phyloP scores from a whole-genome alignment of 352 stramenopile genomes.

The Phytophthora sansomeana region DNA sequence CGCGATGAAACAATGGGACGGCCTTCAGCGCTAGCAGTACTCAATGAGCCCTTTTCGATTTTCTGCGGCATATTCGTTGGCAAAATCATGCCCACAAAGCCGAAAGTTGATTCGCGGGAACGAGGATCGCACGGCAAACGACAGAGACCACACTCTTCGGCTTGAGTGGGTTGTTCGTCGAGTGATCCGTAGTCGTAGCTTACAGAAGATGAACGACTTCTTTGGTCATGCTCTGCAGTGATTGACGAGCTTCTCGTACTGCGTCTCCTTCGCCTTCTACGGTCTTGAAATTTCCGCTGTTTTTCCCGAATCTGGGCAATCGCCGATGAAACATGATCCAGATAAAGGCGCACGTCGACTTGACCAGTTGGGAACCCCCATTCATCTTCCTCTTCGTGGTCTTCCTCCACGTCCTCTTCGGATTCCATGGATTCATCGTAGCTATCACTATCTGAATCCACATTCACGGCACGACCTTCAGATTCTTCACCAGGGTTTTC shows the following conservation, averaged over 20 bases:
- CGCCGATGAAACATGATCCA: conserved; percentile 71
- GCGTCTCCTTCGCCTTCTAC: conserved; percentile 46
- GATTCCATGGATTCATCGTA: conserved; percentile 42
- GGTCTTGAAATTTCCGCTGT: conserved; percentile 41
- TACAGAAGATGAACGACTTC: conserved; percentile 26
- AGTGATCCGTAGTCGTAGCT: conserved; percentile 27
- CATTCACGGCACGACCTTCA: conserved; percentile 4
- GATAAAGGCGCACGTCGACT: conserved; percentile 69
- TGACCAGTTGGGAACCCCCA: conserved; percentile 85
- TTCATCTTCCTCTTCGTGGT: conserved; percentile 77
- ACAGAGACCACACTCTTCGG: conserved; percentile 71
- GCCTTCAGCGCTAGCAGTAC: conserved; percentile 6
- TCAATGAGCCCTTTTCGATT: conserved; percentile 29
- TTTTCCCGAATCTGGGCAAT: conserved; percentile 64
- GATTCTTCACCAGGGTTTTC: conserved; percentile 12
- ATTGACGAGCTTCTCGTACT: conserved; percentile 43
- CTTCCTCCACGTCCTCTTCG: conserved; percentile 51
- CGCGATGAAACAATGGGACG: conserved; percentile 21
- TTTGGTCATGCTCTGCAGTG: conserved; percentile 21
- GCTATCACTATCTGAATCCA: conserved; percentile 29
- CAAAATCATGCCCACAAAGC: conserved; percentile 75
- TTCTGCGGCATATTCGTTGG: conserved; percentile 61
- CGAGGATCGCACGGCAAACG: conserved; percentile 60
- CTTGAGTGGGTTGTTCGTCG: conserved; percentile 38
- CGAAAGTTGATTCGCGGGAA: conserved; percentile 57